Evolutionary conservation across 202 grass and related monocot genomes (phyloP), one percentile per base, ranked within the genome.

Genomic region (Tripidium arundinaceum): DNA sequence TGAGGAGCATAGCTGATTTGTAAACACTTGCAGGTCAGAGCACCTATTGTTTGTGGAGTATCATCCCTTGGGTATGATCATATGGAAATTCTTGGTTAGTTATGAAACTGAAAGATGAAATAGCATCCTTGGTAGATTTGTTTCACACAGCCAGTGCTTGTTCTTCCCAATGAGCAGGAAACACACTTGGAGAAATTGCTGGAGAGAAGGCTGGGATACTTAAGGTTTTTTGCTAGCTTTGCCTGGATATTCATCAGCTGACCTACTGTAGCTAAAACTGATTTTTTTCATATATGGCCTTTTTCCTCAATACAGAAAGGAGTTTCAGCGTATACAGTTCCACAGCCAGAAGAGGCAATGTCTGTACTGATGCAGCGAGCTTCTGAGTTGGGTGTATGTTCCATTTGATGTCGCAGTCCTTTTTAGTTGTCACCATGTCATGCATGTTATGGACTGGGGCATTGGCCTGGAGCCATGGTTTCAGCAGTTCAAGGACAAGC

Each of bases 41-140:
- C 79, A 86, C 96, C 96, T 82, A 82, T 99, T 50, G 90, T 88
- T 75, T 99, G 96, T 90, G 96, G 96, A 80, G 91, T 99, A 96
- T 45, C 96, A 69, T 95, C 96, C 60, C 85, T 99, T 57, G 96
- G 92, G 77, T 99, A 99, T 12, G 96, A 99, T 83, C 96, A 95
- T 79, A 95, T 99, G 92, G 90, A 99, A 80, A 94, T 99, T 88
- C 96, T 99, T 80, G 96, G 96, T 99, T 79, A 89, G 92, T 91
- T 65, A 55, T 75, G 57, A 85, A 85, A 85, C 29, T 66, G 47
- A 77, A 89, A 59, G 49, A 70, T n/a, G n/a, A 62, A 74, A 27
- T 79, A 41, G 47, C 67, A 82, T 62, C 26, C 5, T 68, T 79
- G 61, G 21, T 45, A 14, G n/a, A n/a, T n/a, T 82, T 73, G 24